phyloP scores from a whole-genome alignment of 805 yeast genomes.

The Lipomyces oligophaga region DNA sequence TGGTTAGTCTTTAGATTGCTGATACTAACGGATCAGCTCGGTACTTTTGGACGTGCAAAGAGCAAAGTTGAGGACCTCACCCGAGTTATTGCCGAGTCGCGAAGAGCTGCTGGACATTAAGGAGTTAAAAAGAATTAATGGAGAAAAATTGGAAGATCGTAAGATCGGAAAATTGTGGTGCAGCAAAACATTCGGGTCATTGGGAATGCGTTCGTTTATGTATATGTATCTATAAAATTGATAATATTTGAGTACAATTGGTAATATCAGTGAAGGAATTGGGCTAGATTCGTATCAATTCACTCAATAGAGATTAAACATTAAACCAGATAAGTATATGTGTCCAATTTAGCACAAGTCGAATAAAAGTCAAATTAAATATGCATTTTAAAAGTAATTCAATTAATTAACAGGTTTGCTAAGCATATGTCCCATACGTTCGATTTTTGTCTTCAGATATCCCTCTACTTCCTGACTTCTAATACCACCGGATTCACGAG shows the following conservation, averaged over 20 bases:
- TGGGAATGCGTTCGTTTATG: constrained; percentile 8
- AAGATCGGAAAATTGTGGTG: no score
- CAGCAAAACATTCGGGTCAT: constrained; percentile 7
- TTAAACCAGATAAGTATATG: no score
- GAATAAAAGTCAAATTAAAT: background rate
- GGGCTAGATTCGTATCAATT: background rate
- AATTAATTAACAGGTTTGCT: constrained; percentile 35
- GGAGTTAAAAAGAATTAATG: background rate
- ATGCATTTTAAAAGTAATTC: background rate
- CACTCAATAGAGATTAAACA: background rate
- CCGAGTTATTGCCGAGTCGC: constrained; percentile 35
- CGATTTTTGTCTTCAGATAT: constrained; percentile 83
- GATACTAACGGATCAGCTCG: constrained; percentile 48
- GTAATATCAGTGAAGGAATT: background rate
- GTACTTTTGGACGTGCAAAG: constrained; percentile 99
- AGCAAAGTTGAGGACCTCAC: constrained; percentile 99
- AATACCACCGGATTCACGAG: constrained; percentile 60
- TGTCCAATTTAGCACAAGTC: no score
- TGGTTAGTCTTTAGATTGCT: background rate
- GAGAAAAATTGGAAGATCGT: no score
- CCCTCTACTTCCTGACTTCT: constrained; percentile 85
- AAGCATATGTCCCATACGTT: constrained; percentile 93
- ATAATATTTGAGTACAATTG: background rate
- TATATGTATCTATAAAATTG: constrained; percentile 5
- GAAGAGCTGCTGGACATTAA: constrained; percentile 25